Evolutionary conservation across 78 protist genomes (phyloP).

Genomic region (Dictyostelium firmibasis): DNA sequence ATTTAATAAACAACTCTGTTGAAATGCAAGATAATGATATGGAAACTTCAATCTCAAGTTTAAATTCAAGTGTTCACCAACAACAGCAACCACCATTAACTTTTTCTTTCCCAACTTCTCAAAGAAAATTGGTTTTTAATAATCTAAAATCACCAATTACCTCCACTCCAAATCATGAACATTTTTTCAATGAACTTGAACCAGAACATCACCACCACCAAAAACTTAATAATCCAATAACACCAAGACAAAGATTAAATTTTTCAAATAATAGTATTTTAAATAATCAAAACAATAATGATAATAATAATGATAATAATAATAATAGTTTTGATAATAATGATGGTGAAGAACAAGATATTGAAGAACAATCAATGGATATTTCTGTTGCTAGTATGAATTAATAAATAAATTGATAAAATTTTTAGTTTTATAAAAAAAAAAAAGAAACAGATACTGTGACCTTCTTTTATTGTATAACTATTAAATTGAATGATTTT

Average conservation of each 20-base stretch:
- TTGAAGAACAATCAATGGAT: constrained; percentile 2
- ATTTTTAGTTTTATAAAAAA: neutral
- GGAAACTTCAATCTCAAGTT: neutral
- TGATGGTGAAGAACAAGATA: neutral
- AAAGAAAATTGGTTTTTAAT: constrained; percentile 1
- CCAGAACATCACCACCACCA: neutral
- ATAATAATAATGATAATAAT: too few relatives aligned
- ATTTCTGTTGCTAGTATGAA: neutral
- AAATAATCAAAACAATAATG: neutral
- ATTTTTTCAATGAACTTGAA: neutral
- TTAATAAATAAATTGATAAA: neutral
- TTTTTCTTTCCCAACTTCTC: neutral
- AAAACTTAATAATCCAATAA: neutral
- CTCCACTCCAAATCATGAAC: neutral
- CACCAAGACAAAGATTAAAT: neutral
- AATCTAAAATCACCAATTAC: neutral
- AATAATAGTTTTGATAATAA: neutral
- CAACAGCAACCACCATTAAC: neutral
- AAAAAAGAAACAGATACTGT: neutral
- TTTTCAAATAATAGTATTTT: neutral
- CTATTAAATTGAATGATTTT: neutral
- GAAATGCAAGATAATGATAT: constrained; percentile 7
- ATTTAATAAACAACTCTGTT: neutral
- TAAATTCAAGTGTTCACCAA: neutral
- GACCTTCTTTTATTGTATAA: neutral